Conservation (phyloP, 768 basidiomycete genomes). For the Tulasnella sp. region DNA sequence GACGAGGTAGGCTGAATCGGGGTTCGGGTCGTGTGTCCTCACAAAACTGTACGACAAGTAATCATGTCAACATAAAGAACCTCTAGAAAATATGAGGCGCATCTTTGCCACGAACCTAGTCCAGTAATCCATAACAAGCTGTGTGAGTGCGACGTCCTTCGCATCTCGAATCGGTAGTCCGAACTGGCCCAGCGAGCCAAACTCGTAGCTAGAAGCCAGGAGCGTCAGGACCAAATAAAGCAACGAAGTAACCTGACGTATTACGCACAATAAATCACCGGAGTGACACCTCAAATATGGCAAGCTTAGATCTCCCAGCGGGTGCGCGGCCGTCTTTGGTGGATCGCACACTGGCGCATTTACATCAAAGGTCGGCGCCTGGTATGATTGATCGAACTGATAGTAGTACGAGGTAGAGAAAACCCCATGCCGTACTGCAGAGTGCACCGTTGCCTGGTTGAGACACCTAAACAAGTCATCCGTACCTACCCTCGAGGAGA, state of each 20-base stretch:
- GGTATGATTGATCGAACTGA: slow-evolving; percentile 34
- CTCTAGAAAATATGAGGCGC: too few species aligned
- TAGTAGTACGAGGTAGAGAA: slow-evolving; percentile 31
- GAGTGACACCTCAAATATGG: slow-evolving; percentile 40
- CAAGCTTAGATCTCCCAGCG: slow-evolving; percentile 36
- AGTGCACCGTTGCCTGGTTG: slow-evolving; percentile 40
- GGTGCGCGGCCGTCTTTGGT: slow-evolving; percentile 33
- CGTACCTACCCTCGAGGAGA: slow-evolving; percentile 36
- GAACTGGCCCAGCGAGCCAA: slow-evolving; percentile 32
- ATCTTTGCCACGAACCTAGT: slow-evolving; percentile 16
- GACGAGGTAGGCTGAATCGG: slow-evolving; percentile 31
- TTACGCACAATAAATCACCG: slow-evolving; percentile 24
- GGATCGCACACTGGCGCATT: slow-evolving; percentile 37
- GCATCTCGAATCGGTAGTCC: slow-evolving; percentile 37
- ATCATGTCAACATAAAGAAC: too few species aligned
- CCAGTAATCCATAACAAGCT: slow-evolving; percentile 38
- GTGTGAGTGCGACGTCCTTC: slow-evolving; percentile 37
- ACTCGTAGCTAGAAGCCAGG: too few species aligned
- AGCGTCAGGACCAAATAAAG: too few species aligned
- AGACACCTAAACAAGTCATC: slow-evolving; percentile 40
- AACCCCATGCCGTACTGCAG: slow-evolving; percentile 32
- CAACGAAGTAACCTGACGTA: too few species aligned
- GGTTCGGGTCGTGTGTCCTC: slow-evolving; percentile 40
- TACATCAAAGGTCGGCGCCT: slow-evolving; percentile 34
- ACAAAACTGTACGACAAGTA: slow-evolving; percentile 27